Conservation (phyloP, 2,329 filamentous ascomycete genomes). For the Bipolaris oryzae region DNA sequence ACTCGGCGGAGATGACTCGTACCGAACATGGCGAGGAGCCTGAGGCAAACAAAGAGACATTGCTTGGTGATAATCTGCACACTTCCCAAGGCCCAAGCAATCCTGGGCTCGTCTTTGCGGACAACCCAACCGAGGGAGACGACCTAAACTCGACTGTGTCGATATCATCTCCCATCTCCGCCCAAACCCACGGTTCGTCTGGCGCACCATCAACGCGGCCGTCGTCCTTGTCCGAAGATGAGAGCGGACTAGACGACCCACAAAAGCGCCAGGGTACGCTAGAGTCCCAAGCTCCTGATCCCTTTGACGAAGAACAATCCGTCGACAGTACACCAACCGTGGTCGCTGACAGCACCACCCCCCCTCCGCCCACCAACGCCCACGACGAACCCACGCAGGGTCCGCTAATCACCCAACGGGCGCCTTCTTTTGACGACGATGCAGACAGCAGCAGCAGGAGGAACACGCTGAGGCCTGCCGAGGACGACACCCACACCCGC, state of each 20-base stretch:
- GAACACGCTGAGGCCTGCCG: slow-evolving; percentile 24
- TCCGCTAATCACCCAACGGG: slow-evolving; percentile 10
- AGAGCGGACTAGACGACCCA: slow-evolving; percentile 27
- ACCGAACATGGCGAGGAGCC: slow-evolving; percentile 9
- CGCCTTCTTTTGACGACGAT: slow-evolving; percentile 22
- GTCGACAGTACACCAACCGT: slow-evolving; percentile 45
- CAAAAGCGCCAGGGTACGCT: slow-evolving; percentile 22
- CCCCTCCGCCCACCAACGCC: slow-evolving; percentile 32
- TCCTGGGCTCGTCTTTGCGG: slow-evolving; percentile 61
- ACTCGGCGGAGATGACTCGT: slow-evolving; percentile 4
- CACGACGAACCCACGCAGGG: slow-evolving; percentile 12
- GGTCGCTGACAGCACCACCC: slow-evolving; percentile 38
- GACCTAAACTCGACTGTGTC: slow-evolving; percentile 45
- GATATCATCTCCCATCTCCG: slow-evolving; percentile 47
- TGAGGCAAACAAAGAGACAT: slow-evolving; percentile 19
- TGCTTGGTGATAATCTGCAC: slow-evolving; percentile 21
- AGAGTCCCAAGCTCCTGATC: slow-evolving; percentile 21
- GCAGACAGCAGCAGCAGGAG: slow-evolving; percentile 15
- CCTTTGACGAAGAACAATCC: slow-evolving; percentile 40
- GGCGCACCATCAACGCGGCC: slow-evolving; percentile 47
- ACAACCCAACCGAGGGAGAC: slow-evolving; percentile 39
- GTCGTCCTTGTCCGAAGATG: slow-evolving; percentile 49
- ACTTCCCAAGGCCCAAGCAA: slow-evolving; percentile 46
- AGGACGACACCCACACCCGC: slow-evolving; percentile 23
- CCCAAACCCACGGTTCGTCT: slow-evolving; percentile 48